Evolutionary conservation across 2,329 filamentous ascomycete species (phyloP), one percentile per base, ranked within the genome.

Genomic region (Stagonosporopsis tanaceti): DNA sequence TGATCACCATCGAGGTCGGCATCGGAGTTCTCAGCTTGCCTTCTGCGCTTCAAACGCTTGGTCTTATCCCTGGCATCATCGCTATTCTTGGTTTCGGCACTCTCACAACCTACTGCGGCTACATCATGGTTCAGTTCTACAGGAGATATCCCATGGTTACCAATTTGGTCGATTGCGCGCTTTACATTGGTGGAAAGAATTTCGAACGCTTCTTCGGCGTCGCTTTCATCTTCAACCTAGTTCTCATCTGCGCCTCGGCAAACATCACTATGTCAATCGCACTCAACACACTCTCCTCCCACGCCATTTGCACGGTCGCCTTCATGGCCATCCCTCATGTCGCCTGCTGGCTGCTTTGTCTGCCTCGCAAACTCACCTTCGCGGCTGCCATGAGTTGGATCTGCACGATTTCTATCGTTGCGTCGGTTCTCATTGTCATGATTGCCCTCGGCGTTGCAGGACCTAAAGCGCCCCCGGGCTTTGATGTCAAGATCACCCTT

Each of bases 361-460:
- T 89, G 1, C 87, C 87, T 2, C 77, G 88, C 9, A 90, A 88
- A 1, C 75, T 89, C 35, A 83, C 85, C 82, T 61, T 84, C 85
- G 48, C 85, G 81, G 42, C 87, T 80, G 75, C 80, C 85, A 66
- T 89, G 86, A 9, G 80, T 85, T 63, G 80, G 81, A 38, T 89
- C 76, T 84, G 67, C 52, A 70, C 69, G 61, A 79, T 82, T 27
- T 89, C 86, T 50, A 89, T 91, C 60, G 71, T 87, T 20, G 69
- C 81, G 3, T 87, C 88, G 15, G 87, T 91, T 40, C 78, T 87
- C 50, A 83, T 90, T 67, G 87, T 87, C 61, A 90, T 91, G 79
- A 82, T 90, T 63, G 86, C 82, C 2, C 84, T 89, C 2, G 88
- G 87, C 1, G 72, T 89, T 27, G 67, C 74, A 38, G 76, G 78